These are phyloP conservation scores for Paramarasmius palmivorus DNA, from an alignment of 1,284 basidiomycete species.

Conservation along the genomic window DNA sequence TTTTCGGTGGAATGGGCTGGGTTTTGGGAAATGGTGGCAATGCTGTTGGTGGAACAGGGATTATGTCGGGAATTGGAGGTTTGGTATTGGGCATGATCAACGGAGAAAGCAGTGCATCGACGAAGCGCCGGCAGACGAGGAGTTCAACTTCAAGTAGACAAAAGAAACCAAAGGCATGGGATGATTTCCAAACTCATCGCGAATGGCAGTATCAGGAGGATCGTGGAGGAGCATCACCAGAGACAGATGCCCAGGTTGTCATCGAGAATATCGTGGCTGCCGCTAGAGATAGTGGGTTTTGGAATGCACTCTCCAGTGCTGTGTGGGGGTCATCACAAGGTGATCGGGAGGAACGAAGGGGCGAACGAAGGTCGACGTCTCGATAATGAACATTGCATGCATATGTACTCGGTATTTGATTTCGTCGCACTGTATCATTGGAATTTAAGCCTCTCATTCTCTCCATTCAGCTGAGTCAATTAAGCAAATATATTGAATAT, in stretches of 20 bases:
- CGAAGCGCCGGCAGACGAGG: constrained; percentile 21
- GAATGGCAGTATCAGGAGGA: constrained; percentile 58
- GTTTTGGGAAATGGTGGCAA: constrained; percentile 41
- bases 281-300: constrained; percentile 24
- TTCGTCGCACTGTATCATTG: not conserved
- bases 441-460: too few species aligned
- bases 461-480: too few species aligned
- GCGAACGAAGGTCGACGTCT: constrained; percentile 1
- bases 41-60: constrained; percentile 31
- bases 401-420: not conserved
- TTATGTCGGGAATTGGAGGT: constrained; percentile 41
- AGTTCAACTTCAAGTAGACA: constrained; percentile 18
- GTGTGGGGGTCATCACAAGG: constrained; percentile 6
- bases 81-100: constrained; percentile 46
- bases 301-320: not conserved
- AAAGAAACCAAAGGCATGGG: constrained; percentile 58
- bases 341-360: constrained; percentile 11
- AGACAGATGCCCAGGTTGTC: constrained; percentile 25
- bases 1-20: constrained; percentile 55
- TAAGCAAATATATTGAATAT: too few species aligned
- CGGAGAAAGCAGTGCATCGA: constrained; percentile 33
- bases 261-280: constrained; percentile 44
- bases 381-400: not conserved
- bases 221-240: constrained; percentile 31
- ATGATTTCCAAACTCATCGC: constrained; percentile 60